A percentile compares a stretch with the other conserved stretches of the same genome.
Conservation (phyloP, 2,329 filamentous ascomycete species). For the Colletotrichum destructivum region DNA sequence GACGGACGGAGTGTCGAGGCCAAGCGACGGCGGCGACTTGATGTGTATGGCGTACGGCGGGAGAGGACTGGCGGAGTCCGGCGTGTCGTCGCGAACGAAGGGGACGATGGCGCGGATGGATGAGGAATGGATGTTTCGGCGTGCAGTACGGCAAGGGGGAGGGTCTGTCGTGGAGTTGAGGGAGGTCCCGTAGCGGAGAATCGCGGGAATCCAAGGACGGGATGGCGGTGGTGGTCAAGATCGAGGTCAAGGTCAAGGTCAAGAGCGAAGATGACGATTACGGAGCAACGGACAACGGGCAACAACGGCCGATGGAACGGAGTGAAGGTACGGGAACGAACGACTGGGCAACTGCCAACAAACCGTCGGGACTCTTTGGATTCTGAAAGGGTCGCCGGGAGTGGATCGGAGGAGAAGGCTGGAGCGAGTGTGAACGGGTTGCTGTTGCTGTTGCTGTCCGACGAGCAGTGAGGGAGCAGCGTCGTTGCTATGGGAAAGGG, state of each 20-base stretch:
- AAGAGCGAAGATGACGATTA: conserved; percentile 27
- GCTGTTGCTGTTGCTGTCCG: conserved; percentile 34
- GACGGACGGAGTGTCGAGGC: conserved; percentile 6
- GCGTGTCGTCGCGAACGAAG: conserved; percentile 18
- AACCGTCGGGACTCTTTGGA: conserved; percentile 5
- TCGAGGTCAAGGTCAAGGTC: conserved; percentile 21
- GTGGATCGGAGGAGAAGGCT: conserved; percentile 37
- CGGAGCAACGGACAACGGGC: conserved; percentile 3
- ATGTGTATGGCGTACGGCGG: conserved; percentile 13
- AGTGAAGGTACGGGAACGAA: conserved; percentile 41
- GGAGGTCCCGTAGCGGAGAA: conserved; percentile 15
- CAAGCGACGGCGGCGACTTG: conserved; percentile 8
- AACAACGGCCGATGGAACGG: conserved; percentile 18
- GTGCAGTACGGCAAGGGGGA: conserved; percentile 20
- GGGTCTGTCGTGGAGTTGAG: conserved; percentile 15
- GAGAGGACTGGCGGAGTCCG: conserved; percentile 5
- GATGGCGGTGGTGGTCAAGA: conserved; percentile 7
- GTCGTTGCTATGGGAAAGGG: conserved; percentile 49
- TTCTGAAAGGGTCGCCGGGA: background rate
- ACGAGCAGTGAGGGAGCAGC: conserved; percentile 36
- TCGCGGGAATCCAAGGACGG: conserved; percentile 3
- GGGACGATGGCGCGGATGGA: conserved; percentile 13
- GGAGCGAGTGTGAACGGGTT: conserved; percentile 31
- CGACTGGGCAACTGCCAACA: conserved; percentile 20
- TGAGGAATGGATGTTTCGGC: conserved; percentile 18